Evolutionary conservation across 2,329 filamentous ascomycete genomes (phyloP).

Genomic region (Aspergillus candidus): DNA sequence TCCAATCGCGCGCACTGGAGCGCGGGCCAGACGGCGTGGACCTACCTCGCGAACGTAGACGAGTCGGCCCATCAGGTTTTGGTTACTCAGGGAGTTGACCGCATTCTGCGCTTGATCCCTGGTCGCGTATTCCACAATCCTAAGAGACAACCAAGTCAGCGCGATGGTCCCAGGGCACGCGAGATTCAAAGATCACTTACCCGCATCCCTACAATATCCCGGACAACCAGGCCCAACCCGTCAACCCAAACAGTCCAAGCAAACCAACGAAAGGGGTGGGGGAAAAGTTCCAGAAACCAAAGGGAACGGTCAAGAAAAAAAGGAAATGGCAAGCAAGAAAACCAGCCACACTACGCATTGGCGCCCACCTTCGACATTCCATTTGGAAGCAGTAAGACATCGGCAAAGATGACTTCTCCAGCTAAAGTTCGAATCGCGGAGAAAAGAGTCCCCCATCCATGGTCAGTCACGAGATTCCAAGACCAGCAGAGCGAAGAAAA

Average conservation of each 20-base stretch:
- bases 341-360: conserved; percentile 84
- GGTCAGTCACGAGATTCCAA: conserved; percentile 27
- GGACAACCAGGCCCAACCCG: conserved; percentile 89
- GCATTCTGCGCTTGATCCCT: conserved; percentile 98
- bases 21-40: background rate
- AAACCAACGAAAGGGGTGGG: conserved; percentile 46
- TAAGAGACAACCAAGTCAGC: conserved; percentile 36
- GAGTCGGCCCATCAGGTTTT: conserved; percentile 96
- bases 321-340: conserved; percentile 57
- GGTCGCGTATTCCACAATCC: conserved; percentile 99
- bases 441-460: conserved; percentile 29
- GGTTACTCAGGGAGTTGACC: conserved; percentile 96
- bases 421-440: conserved; percentile 50
- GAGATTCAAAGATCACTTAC: conserved; percentile 53
- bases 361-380: conserved; percentile 99
- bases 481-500: conserved; percentile 8
- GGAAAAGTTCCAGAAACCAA: conserved; percentile 58
- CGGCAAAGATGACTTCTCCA: conserved; percentile 98
- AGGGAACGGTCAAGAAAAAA: conserved; percentile 51
- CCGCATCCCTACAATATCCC: conserved; percentile 98
- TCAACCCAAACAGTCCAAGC: conserved; percentile 96
- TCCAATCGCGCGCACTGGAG: background rate
- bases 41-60: conserved; percentile 95
- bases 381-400: conserved; percentile 98
- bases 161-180: background rate